Evolutionary conservation across 495 filamentous ascomycete species (phyloP).

Genomic region (Neurospora sp.): DNA sequence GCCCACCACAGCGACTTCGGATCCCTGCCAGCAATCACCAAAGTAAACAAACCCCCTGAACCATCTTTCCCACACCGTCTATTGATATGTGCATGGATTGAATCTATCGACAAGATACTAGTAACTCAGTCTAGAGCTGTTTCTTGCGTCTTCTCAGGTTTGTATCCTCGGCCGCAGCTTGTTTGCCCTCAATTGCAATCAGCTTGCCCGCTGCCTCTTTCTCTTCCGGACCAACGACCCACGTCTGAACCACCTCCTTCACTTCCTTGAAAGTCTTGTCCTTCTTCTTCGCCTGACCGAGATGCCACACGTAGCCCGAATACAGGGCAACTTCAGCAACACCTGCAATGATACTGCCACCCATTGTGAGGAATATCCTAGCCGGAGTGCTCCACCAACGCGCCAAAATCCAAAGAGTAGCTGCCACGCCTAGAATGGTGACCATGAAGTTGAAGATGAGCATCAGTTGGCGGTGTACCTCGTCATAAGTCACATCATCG

Average conservation of each 20-base stretch:
- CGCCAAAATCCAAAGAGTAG: slow-evolving; percentile 63
- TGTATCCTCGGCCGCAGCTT: slow-evolving; percentile 7
- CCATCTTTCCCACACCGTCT: neutral
- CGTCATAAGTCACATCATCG: slow-evolving; percentile 51
- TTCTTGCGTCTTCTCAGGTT: slow-evolving; percentile 25
- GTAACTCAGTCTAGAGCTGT: neutral
- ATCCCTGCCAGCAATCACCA: neutral
- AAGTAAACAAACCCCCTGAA: neutral
- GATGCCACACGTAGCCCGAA: slow-evolving; percentile 69
- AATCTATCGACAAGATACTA: neutral
- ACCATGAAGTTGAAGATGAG: slow-evolving; percentile 66
- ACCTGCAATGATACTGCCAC: slow-evolving; percentile 59
- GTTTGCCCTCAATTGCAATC: slow-evolving; percentile 15
- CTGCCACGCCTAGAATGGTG: slow-evolving; percentile 59
- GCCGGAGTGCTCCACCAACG: slow-evolving; percentile 60
- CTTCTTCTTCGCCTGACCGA: slow-evolving; percentile 58
- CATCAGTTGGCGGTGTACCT: slow-evolving; percentile 65
- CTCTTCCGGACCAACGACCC: slow-evolving; percentile 51
- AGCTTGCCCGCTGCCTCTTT: slow-evolving; percentile 25
- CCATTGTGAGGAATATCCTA: slow-evolving; percentile 58
- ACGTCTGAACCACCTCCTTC: slow-evolving; percentile 59
- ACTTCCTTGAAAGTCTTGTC: slow-evolving; percentile 56
- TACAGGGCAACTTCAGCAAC: slow-evolving; percentile 85
- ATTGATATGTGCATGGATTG: neutral
- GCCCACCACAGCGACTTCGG: neutral